Conservation (phyloP, 2,329 filamentous ascomycete genomes). For the Xylaria arbuscula region DNA sequence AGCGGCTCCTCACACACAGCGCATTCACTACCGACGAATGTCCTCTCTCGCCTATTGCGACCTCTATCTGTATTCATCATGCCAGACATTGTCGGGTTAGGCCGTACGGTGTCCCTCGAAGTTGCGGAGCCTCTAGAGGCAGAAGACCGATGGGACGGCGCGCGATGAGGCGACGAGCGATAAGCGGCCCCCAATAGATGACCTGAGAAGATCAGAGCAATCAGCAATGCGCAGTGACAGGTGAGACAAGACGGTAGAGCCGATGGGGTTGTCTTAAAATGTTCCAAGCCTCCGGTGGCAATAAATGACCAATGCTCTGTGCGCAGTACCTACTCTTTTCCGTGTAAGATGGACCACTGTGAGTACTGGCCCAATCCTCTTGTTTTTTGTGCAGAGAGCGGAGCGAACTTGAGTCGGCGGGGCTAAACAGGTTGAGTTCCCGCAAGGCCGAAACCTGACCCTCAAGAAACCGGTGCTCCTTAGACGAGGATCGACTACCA, state of each 20-base stretch:
- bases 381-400: conserved; percentile 48
- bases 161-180: conserved; percentile 46
- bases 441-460: conserved; percentile 52
- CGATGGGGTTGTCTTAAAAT: conserved; percentile 19
- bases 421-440: conserved; percentile 58
- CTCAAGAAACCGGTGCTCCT: conserved; percentile 54
- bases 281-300: conserved; percentile 38
- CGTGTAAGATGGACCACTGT: conserved; percentile 51
- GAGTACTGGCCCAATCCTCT: conserved; percentile 46
- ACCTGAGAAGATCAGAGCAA: conserved; percentile 48
- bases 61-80: conserved; percentile 80
- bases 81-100: conserved; percentile 63
- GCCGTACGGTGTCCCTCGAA: conserved; percentile 53
- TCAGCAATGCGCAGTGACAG: conserved; percentile 43
- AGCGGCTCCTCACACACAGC: conserved; percentile 96
- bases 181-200: conserved; percentile 54
- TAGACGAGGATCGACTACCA: conserved; percentile 58
- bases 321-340: conserved; percentile 55
- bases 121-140: conserved; percentile 52
- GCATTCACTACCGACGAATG: conserved; percentile 94
- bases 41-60: conserved; percentile 86
- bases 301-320: conserved; percentile 21
- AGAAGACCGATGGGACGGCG: conserved; percentile 55
- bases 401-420: conserved; percentile 49
- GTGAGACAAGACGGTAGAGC: conserved; percentile 24